Evolutionary conservation across 2,329 filamentous ascomycete genomes (phyloP).

Genomic region (Cordyceps sp.): DNA sequence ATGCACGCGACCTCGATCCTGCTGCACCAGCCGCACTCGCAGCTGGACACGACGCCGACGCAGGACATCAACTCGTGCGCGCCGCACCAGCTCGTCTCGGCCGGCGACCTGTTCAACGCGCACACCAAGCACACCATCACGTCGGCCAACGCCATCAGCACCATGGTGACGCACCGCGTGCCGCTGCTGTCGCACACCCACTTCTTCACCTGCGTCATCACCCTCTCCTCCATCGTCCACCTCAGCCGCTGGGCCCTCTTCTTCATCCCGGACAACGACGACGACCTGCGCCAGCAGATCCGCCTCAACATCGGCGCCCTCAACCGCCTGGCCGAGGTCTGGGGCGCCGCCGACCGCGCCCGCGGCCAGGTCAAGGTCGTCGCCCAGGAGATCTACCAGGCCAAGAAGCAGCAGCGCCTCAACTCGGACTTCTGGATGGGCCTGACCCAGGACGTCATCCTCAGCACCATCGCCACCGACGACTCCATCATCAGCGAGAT

Average conservation of each 20-base stretch:
- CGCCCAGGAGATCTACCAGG: slow-evolving; percentile 55
- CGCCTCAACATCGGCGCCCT: slow-evolving; percentile 65
- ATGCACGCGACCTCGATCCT: slow-evolving; percentile 49
- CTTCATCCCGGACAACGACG: slow-evolving; percentile 42
- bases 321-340: slow-evolving; percentile 50
- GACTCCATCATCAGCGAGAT: slow-evolving; percentile 44
- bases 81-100: slow-evolving; percentile 33
- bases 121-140: slow-evolving; percentile 71
- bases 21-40: slow-evolving; percentile 64
- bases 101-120: slow-evolving; percentile 36
- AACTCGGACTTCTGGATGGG: slow-evolving; percentile 37
- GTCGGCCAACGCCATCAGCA: slow-evolving; percentile 62
- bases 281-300: slow-evolving; percentile 56
- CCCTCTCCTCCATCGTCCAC: slow-evolving; percentile 65
- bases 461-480: slow-evolving; percentile 36
- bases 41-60: slow-evolving; percentile 47
- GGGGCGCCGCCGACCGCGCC: slow-evolving; percentile 55
- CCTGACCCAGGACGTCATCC: slow-evolving; percentile 36
- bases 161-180: slow-evolving; percentile 57
- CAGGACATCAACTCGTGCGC: slow-evolving; percentile 49
- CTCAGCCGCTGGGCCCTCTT: slow-evolving; percentile 61
- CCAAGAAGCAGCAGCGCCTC: slow-evolving; percentile 37
- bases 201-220: slow-evolving; percentile 70
- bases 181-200: slow-evolving; percentile 60
- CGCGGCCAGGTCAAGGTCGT: slow-evolving; percentile 60